phyloP scores from a whole-genome alignment of 2,329 filamentous ascomycete species.

The Camptophora hylomeconis region DNA sequence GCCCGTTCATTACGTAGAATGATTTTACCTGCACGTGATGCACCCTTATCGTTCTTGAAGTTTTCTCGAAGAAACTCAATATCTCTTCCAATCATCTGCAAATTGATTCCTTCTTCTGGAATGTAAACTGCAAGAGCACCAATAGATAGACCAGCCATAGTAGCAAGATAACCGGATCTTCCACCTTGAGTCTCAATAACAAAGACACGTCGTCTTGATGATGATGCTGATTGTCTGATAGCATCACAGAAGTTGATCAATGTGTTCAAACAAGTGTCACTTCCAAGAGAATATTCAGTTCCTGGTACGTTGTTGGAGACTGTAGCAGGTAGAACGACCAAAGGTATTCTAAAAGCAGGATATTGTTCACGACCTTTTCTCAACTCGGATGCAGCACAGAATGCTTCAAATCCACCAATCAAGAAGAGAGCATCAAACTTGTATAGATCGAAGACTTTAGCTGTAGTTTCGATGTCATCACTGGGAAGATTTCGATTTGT shows the following conservation, averaged over 20 bases:
- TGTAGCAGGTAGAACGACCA: conserved; percentile 84
- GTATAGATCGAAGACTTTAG: conserved; percentile 71
- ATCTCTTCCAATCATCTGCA: conserved; percentile 84
- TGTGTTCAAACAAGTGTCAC: conserved; percentile 92
- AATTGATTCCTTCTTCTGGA: conserved; percentile 85
- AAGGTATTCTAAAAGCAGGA: conserved; percentile 80
- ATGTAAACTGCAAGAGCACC: conserved; percentile 91
- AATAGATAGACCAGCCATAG: conserved; percentile 77
- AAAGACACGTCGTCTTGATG: conserved; percentile 84
- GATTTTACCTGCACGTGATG: conserved; percentile 79
- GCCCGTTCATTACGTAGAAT: conserved; percentile 96
- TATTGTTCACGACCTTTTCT: conserved; percentile 67
- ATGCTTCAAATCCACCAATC: conserved; percentile 91
- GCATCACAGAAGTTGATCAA: conserved; percentile 92
- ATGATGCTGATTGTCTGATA: conserved; percentile 92
- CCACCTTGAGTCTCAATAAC: conserved; percentile 97
- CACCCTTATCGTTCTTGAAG: conserved; percentile 74
- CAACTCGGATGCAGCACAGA: conserved; percentile 79
- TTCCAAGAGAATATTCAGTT: conserved; percentile 92
- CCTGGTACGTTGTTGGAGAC: conserved; percentile 98
- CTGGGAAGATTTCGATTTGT: conserved; percentile 88
- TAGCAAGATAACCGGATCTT: conserved; percentile 84
- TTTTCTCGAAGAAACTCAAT: conserved; percentile 79
- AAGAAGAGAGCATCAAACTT: conserved; percentile 85
- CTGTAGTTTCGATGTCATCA: conserved; percentile 74